Percentiles rank a stretch among this genome's conserved stretches.
These are phyloP conservation scores for Scheffersomyces illinoinensis DNA, from an alignment of 1,139 yeast species.

Conservation along the genomic window DNA sequence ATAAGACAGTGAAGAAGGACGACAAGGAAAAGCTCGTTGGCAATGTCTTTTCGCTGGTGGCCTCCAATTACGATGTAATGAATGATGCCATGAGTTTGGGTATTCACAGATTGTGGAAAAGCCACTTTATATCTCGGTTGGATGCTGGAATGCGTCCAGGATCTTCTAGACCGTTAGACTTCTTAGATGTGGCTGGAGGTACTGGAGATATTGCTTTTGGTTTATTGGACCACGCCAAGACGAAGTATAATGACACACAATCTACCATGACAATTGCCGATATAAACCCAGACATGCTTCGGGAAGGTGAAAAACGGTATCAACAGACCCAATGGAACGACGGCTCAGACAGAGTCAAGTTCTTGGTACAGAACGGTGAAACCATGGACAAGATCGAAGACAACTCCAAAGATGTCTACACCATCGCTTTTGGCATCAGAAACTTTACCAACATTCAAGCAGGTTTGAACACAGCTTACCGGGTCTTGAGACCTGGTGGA, in stretches of 20 bases:
- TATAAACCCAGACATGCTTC: conserved; percentile 93
- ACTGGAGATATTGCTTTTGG: conserved; percentile 99
- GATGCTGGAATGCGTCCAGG: conserved; percentile 96
- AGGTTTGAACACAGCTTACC: conserved; percentile 89
- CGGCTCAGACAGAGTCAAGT: conserved; percentile 64
- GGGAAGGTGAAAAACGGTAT: conserved; percentile 83
- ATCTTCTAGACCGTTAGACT: conserved; percentile 71
- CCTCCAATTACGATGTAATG: conserved; percentile 92
- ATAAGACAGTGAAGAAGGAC: conserved; percentile 73
- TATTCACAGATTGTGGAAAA: conserved; percentile 92
- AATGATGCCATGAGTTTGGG: conserved; percentile 98
- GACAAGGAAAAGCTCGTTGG: conserved; percentile 88
- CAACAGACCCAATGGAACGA: conserved; percentile 52
- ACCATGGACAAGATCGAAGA: conserved; percentile 78
- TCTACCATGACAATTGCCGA: conserved; percentile 91
- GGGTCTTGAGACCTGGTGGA: conserved; percentile 98
- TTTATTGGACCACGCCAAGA: conserved; percentile 84
- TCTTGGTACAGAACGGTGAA: conserved; percentile 93
- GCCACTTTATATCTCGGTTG: conserved; percentile 79
- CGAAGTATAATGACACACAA: conserved; percentile 69
- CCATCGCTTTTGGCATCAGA: conserved; percentile 96
- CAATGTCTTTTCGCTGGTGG: conserved; percentile 91
- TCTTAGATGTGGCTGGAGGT: conserved; percentile 98
- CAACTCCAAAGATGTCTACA: conserved; percentile 89
- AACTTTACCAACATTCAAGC: conserved; percentile 94